phyloP scores from a whole-genome alignment of 495 filamentous ascomycete species.

The Aspergillus nanangensis region DNA sequence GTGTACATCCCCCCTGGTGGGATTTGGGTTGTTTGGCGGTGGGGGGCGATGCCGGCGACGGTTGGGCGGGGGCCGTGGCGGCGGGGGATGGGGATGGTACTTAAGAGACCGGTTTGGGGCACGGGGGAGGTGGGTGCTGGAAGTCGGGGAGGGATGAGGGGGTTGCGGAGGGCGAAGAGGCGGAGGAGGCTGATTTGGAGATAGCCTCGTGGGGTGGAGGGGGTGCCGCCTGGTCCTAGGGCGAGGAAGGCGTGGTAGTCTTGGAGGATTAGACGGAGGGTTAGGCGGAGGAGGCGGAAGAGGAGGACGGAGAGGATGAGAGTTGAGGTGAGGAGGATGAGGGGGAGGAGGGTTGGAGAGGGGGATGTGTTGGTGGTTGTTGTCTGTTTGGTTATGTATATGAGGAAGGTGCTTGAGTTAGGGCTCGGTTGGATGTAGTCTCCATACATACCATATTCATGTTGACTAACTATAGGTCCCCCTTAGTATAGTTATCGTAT shows the following conservation, averaged over 20 bases:
- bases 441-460: no score
- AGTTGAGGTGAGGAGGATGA: not conserved
- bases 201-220: slow-evolving; percentile 68
- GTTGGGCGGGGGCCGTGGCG: slow-evolving; percentile 59
- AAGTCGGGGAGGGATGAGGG: slow-evolving; percentile 27
- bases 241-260: slow-evolving; percentile 75
- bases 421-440: no score
- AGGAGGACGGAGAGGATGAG: slow-evolving; percentile 19
- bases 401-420: no score
- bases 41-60: slow-evolving; percentile 72
- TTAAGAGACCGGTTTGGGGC: slow-evolving; percentile 44
- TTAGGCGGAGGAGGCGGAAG: slow-evolving; percentile 44
- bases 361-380: not conserved
- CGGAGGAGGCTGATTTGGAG: slow-evolving; percentile 59
- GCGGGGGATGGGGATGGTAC: slow-evolving; percentile 41
- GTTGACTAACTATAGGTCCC: no score
- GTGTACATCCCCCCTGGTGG: slow-evolving; percentile 48
- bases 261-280: slow-evolving; percentile 56
- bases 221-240: slow-evolving; percentile 78
- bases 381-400: no score
- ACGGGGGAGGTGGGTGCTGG: slow-evolving; percentile 24
- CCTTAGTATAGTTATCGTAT: no score
- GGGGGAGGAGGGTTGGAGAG: not conserved
- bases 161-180: slow-evolving; percentile 38
- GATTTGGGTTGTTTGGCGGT: slow-evolving; percentile 68